Evolutionary conservation across 1,284 basidiomycete species (phyloP), one percentile per base, ranked within the genome.

Genomic region (Melampsora abietis-canadensis): DNA sequence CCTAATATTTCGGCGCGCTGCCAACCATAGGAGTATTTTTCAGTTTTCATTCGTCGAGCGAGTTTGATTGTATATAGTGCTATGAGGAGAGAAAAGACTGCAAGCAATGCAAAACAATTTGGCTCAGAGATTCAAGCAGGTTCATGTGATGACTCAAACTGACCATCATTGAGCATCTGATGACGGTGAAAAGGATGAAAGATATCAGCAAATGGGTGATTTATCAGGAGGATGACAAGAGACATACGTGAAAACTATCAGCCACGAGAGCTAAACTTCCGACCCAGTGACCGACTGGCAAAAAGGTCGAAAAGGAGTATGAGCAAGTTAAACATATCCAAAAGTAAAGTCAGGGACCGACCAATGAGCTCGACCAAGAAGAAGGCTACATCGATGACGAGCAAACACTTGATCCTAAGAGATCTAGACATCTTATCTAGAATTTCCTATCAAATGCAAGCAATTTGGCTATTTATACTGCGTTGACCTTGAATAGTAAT

Each of bases 1-100:
- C 93, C 93, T 8, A 99, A 87, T 76, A 98, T 96, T 81, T 99
- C 96, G 19, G 96, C 96, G 75, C 96, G 87, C 83, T 98, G 95
- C 94, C 94, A 98, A 30, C 93, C 93, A 80, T 95, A 96, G 1
- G 92, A 91, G 82, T 93, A 94, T 54, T 88, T 87, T 57, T 82
- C 79, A 46, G 83, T 82, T 86, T 24, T 76, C 63, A 14, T 62
- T 66, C 46, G 69, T 76, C 59, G 77, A 77, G 48, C 78, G 77
- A 30, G 79, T 78, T 75, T 79, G 69, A 64, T 31, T 14, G 96
- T 95, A 83, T 98, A 98, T 2, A 98, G 87, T 0, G 94, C 95
- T 66, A 98, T 94, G 74, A 95, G 82, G 76, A 98, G 85, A 80
- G 94, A 96, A 87, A 96, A 88, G 77, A 98, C 92, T 86, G 94